Evolutionary conservation across 2,329 filamentous ascomycete species (phyloP), one percentile per base, ranked within the genome.

Genomic region (Alternaria ethzedia): DNA sequence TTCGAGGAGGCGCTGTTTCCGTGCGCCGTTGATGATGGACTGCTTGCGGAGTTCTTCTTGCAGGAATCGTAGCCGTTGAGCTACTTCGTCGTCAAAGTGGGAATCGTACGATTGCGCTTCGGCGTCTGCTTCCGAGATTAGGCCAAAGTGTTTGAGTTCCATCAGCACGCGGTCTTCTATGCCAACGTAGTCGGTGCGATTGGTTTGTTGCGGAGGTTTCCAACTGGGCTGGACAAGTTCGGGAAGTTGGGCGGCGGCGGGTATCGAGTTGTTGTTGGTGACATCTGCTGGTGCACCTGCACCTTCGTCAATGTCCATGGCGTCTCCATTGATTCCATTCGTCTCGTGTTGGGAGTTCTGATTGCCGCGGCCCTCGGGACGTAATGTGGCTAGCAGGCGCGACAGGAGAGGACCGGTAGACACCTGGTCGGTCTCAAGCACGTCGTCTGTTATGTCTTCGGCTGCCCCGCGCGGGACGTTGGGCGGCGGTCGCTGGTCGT

Each of bases 51-150:
- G 86, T 55, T 93, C 90, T 56, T 87, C 85, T 76, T 99, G 96
- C 2, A 99, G 85, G 23, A 93, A 88, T 11, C 96, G 93, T 21
- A 99, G 84, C 20, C 96, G 91, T 52, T 93, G 94, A 7, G 94
- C 93, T 43, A 99, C 92, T 78, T 97, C 95, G 78, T 99, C 96
- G 76, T 99, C 96, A 70, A 90, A 94, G 78, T 97, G 93, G 1
- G 89, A 91, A 73, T 97, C 93, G 80, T 94, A 98, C 68, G 97
- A 92, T 11, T 91, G 90, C 36, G 86, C 80, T 30, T 80, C 84
- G 62, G 86, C 82, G 55, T 93, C 91, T 0, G 91, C 82, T 57
- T 93, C 91, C 0, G 91, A 89, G 15, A 98, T 84, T 72, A 99
- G 92, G 11, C 96, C 96, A 64, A 97, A 93, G 80, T 97, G 92